Evolutionary conservation across 345 rosid species (phyloP), one percentile per base, ranked within the genome.

Genomic region (Eucalyptus paniculata): DNA sequence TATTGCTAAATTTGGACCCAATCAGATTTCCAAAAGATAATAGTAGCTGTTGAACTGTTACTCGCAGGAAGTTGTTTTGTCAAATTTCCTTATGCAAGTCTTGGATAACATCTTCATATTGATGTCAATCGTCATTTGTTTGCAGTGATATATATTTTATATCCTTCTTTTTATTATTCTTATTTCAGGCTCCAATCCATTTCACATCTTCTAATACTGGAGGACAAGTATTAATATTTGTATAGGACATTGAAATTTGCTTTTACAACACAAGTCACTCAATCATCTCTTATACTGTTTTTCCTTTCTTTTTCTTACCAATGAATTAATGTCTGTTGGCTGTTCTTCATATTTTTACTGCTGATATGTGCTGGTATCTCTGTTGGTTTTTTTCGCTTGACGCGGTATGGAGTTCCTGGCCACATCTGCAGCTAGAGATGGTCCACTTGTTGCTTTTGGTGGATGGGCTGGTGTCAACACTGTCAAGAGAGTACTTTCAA

Each of bases 381-480:
- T 50, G 58, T 37, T 23, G 51, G 28, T 54, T 24, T 89, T 86
- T 45, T 87, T 42, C n/a, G 54, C 90, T 88, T 65, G 88, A 93
- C 6, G 94, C 94, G 95, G 99, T 91, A 96, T 98, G 99, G 99
- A 97, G 93, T 98, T 96, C 87, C 98, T 97, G 32, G 86, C 96
- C 88, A 94, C 95, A 93, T 97, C 97, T 83, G 92, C 93, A 58
- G 94, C 93, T 90, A 96, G 99, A 86, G 99, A 98, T 91, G 97
- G 97, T 90, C 99, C 99, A 88, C 97, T 97, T 88, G 97, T 98
- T 92, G 99, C 99, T 86, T 98, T 97, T 93, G 99, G 99, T 90
- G 95, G 96, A 93, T 95, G 99, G 56, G 99, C 96, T 94, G 99
- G 99, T 89, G 97, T 98, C 89, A 97, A 97, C 86, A 96, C 50